Base-by-base conservation (phyloP, 73 alveolate genomes). In the Paramecium octaurelia region DNA sequence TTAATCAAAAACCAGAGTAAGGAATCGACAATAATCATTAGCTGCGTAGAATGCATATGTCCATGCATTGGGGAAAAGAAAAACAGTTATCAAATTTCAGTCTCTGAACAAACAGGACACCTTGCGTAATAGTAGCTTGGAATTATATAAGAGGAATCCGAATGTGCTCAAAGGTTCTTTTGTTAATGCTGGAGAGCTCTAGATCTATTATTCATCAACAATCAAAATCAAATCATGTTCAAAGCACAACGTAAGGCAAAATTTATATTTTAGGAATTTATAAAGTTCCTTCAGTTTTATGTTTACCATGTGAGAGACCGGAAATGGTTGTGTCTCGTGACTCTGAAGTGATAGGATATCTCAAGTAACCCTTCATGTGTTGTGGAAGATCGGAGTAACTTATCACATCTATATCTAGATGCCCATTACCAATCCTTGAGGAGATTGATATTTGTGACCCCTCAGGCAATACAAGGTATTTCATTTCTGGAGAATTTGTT, bases 101-200 rank as follows among this genome's bases (percentile, higher is more conserved):
- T 64, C 23, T 80, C 91, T 20, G 91, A 80, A 3, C 6, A 34
- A 80, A 20, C 91, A 11, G 91, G 91, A 8, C 29, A 36, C 20
- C 75, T 48, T 20, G 57, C 57, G 4, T 14, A 8, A 8, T 11
- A 18, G 11, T 18, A 42, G 43, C n/a, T 80, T 14, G 91, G 91
- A 6, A 24, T 59, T n/a, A 24, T 42, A 3, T 3, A 80, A 3
- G 91, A 80, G 16, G 35, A 31, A 21, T 80, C 91, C 57, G 91
- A 80, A 48, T 80, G 91, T 46, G 44, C 91, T 24, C 11, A 27
- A 21, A 34, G 91, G 20, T 80, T 80, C 75, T 80, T 80, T 46
- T 80, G 91, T 46, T 80, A 80, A 80, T 80, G 91, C 24, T 80
- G 91, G 91, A 80, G 91, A 80, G 91, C 76, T 4, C 20, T 80